phyloP scores from a whole-genome alignment of 1,284 basidiomycete genomes.

The Phylloporus sp. region DNA sequence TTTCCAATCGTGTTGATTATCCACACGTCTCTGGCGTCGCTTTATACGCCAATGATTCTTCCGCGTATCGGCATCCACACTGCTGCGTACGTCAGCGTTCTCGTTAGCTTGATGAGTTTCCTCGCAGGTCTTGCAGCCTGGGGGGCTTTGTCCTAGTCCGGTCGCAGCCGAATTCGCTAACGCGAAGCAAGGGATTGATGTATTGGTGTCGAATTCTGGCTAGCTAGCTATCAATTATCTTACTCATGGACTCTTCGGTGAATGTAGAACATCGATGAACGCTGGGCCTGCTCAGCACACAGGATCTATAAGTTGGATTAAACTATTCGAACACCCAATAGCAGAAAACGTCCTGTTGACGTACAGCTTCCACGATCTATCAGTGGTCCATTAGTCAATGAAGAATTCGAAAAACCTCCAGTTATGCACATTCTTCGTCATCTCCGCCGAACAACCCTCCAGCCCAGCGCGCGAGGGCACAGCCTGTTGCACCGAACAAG shows the following conservation, averaged over 20 bases:
- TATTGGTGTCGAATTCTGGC: background rate
- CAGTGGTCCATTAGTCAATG: slow-evolving; percentile 1
- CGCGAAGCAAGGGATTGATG: background rate
- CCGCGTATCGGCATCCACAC: slow-evolving; percentile 71
- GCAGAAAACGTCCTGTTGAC: background rate
- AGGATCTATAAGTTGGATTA: background rate
- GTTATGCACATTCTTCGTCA: slow-evolving; percentile 20
- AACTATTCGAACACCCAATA: background rate
- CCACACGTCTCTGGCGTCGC: slow-evolving; percentile 54
- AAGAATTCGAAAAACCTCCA: background rate
- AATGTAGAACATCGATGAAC: slow-evolving; percentile 1
- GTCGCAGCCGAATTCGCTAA: background rate
- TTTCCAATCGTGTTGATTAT: slow-evolving; percentile 53
- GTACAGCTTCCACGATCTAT: slow-evolving; percentile 8
- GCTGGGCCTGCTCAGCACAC: background rate
- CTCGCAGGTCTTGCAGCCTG: slow-evolving; percentile 71
- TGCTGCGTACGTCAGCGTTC: slow-evolving; percentile 65
- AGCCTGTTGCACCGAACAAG: slow-evolving; percentile 55
- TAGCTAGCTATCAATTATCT: slow-evolving; percentile 17
- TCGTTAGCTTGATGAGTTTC: slow-evolving; percentile 65
- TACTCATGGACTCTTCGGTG: background rate
- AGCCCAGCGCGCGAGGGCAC: slow-evolving; percentile 54
- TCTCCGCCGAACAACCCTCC: slow-evolving; percentile 33
- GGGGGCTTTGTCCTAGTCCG: slow-evolving; percentile 55
- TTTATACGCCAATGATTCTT: slow-evolving; percentile 65